phyloP scores from a whole-genome alignment of 2,329 filamentous ascomycete genomes.

The Penicillium brasilianum region DNA sequence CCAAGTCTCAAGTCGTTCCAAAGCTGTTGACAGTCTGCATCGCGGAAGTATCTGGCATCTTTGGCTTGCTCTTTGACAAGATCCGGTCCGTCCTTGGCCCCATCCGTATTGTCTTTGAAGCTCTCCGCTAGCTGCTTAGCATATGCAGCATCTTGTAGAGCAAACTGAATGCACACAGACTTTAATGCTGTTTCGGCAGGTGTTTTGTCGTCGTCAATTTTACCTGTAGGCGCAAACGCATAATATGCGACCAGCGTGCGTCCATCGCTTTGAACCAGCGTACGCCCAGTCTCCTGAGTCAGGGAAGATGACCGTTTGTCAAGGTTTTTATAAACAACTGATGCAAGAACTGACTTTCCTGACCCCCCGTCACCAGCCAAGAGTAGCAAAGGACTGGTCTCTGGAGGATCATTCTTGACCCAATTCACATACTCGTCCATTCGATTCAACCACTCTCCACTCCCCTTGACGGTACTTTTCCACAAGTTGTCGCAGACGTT shows the following conservation, averaged over 20 bases:
- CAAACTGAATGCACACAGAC: neutral
- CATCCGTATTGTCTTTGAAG: neutral
- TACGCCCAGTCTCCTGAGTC: neutral
- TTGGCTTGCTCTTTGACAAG: neutral
- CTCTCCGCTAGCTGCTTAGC: neutral
- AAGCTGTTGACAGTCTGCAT: neutral
- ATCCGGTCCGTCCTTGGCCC: neutral
- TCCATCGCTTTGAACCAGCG: neutral
- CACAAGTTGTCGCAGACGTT: neutral
- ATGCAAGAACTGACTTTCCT: neutral
- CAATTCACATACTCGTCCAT: neutral
- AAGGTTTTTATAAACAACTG: neutral
- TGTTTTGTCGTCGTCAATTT: neutral
- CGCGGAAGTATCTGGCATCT: neutral
- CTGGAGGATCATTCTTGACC: neutral
- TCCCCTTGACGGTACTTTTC: constrained; percentile 1
- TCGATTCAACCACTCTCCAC: neutral
- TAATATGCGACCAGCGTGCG: neutral
- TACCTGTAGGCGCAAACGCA: neutral
- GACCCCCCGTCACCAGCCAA: neutral
- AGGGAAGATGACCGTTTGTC: neutral
- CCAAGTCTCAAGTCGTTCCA: neutral
- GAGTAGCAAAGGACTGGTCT: neutral
- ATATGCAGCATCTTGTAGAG: neutral
- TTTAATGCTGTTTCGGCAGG: neutral